Base-by-base conservation (phyloP, 139 green algal species). In the Cymbomonas tetramitiformis region DNA sequence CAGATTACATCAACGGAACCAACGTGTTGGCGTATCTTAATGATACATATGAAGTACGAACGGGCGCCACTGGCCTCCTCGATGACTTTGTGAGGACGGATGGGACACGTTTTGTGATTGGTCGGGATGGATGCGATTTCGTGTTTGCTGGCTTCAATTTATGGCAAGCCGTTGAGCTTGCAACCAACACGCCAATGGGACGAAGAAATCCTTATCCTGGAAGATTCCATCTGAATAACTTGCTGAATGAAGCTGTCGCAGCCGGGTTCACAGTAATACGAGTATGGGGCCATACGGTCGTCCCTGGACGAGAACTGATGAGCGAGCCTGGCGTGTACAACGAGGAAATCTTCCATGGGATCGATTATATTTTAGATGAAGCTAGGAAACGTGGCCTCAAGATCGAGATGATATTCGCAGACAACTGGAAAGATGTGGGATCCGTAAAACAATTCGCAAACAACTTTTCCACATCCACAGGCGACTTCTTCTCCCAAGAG, bases 251-350 rank as follows among this genome's bases (percentile, higher is more conserved):
- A 26, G 52, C 26, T 10, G 52, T 60, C 3, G 2, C 21, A 4
- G 38, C 31, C 2, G 52, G 52, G 18, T 24, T 60, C 4, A 60
- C 48, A 23, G 52, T 60, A 1, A 26, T 60, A 25, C 32, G 52
- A 1, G 26, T 60, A n/a, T 60, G 52, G 52, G 52, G 24, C 38
- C 52, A 60, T 36, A 32, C 34, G 2, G 49, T 60, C 52, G 49
- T 38, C 10, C 3, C 19, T 38, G 52, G 52, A 23, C 26, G 49
- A 23, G 52, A 23, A 1, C 1, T 46, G 8, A 4, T 31, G 21
- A 30, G 9, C 15, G 8, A 23, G 12, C n/a, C 36, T 8, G 36
- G 34, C 3, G 36, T 48, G 4, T 60, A 38, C 38, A 60, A 60
- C 34, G 52, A 60, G n/a, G 26, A 48, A 32, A 30, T 30, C 2